phyloP scores from a whole-genome alignment of 371 early-diverging fungal species.

The Aphelidium insulamus region DNA sequence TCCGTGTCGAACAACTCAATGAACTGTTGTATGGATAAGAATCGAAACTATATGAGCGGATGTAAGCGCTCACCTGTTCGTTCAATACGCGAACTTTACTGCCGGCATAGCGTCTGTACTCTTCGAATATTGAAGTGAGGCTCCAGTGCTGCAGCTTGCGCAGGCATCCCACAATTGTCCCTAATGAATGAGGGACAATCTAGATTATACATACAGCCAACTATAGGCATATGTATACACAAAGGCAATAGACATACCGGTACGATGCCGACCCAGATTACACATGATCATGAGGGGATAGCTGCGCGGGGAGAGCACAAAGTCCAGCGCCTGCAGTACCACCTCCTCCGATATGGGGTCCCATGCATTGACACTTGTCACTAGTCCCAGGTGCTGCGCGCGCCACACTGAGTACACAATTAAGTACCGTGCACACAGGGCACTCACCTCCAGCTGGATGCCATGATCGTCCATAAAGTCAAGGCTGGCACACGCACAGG shows the following conservation, averaged over 20 bases:
- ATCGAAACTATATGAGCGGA: too few relatives aligned
- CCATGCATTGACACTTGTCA: conserved; percentile 64
- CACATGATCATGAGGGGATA: conserved; percentile 94
- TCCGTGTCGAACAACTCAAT: conserved; percentile 92
- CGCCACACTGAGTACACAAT: too few relatives aligned
- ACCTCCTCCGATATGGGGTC: conserved; percentile 91
- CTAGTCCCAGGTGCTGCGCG: conserved; percentile 61
- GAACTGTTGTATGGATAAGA: conserved; percentile 36
- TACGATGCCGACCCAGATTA: conserved; percentile 84
- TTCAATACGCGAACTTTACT: conserved; percentile 78
- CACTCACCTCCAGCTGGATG: conserved; percentile 56
- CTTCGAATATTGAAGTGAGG: conserved; percentile 88
- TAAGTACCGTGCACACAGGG: too few relatives aligned
- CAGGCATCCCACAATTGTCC: conserved; percentile 88
- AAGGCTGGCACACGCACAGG: conserved; percentile 19
- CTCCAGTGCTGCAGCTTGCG: conserved; percentile 93
- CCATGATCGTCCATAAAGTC: conserved; percentile 94
- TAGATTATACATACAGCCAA: not conserved
- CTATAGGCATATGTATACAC: not conserved
- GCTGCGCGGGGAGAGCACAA: conserved; percentile 64
- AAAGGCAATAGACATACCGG: conserved; percentile 28
- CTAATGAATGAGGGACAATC: conserved; percentile 10
- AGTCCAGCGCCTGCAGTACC: conserved; percentile 66
- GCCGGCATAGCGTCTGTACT: conserved; percentile 88
- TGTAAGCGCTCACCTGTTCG: conserved; percentile 23